Evolutionary conservation across 148 eudicot species (phyloP).

Genomic region (Nepenthes gracilis): DNA sequence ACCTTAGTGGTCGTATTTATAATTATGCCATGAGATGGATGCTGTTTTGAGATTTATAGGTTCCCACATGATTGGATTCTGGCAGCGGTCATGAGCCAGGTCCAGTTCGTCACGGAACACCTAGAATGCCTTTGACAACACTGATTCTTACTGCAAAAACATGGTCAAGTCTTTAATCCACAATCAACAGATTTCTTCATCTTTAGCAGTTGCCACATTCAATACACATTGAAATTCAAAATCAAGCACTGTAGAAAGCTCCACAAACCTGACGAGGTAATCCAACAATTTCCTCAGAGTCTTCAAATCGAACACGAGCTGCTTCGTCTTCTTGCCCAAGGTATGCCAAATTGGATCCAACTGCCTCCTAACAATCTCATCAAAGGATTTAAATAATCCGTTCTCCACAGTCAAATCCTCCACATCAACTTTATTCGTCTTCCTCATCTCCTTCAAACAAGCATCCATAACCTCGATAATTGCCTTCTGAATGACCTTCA

Average conservation of each 20-base stretch:
- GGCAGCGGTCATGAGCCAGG: too few species aligned
- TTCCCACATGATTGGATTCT: too few species aligned
- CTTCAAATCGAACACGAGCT: constrained; percentile 96
- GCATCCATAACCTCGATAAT: constrained; percentile 95
- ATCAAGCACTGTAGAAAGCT: background rate
- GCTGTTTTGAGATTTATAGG: too few species aligned
- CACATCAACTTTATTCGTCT: constrained; percentile 94
- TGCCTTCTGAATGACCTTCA: constrained; percentile 89
- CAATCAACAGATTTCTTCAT: too few species aligned
- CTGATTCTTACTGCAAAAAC: too few species aligned
- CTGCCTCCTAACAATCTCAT: constrained; percentile 90
- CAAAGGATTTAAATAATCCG: constrained; percentile 94
- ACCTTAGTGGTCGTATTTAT: too few species aligned
- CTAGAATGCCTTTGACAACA: too few species aligned
- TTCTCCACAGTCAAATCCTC: constrained; percentile 97
- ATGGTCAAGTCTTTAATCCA: too few species aligned
- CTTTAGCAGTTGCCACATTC: too few species aligned
- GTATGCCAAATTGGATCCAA: constrained; percentile 99
- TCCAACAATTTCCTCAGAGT: constrained; percentile 89
- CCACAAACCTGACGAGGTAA: constrained; percentile 75
- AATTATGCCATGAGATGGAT: too few species aligned
- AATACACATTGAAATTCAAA: too few species aligned
- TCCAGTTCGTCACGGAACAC: too few species aligned
- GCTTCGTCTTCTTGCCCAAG: constrained; percentile 92
- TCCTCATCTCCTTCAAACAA: constrained; percentile 98